Evolutionary conservation across 345 rosid species (phyloP).

Genomic region (Turnera subulata): DNA sequence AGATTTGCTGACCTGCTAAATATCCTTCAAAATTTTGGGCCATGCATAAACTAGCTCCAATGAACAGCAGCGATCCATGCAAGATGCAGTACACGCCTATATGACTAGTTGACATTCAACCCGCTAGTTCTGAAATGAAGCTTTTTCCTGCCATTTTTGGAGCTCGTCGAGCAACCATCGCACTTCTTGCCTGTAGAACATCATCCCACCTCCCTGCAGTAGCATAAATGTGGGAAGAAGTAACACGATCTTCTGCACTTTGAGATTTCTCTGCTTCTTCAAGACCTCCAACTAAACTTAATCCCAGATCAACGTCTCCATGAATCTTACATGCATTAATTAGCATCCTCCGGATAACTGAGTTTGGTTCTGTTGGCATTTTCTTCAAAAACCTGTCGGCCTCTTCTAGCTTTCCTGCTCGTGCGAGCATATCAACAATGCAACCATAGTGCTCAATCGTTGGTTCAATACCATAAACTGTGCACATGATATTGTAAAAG

Average conservation of each 20-base stretch:
- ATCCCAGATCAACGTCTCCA: slow-evolving; percentile 18
- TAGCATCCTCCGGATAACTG: slow-evolving; percentile 23
- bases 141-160: slow-evolving; percentile 25
- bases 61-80: too few species aligned
- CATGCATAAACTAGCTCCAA: too few species aligned
- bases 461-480: slow-evolving; percentile 15
- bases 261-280: neutral
- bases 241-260: slow-evolving; percentile 16
- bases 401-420: slow-evolving; percentile 28
- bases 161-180: slow-evolving; percentile 10
- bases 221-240: slow-evolving; percentile 21
- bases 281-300: slow-evolving; percentile 11
- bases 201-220: slow-evolving; percentile 26
- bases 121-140: slow-evolving; percentile 5
- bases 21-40: too few species aligned
- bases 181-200: slow-evolving; percentile 17
- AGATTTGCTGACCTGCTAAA: too few species aligned
- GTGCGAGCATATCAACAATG: slow-evolving; percentile 29
- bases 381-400: slow-evolving; percentile 20
- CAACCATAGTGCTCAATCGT: slow-evolving; percentile 27
- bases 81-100: too few species aligned
- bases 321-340: slow-evolving; percentile 23
- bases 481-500: slow-evolving; percentile 14
- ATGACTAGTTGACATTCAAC: too few species aligned
- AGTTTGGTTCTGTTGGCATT: slow-evolving; percentile 19